Evolutionary conservation across 352 stramenopile genomes (phyloP).

Genomic region (Globisporangium perplexum): DNA sequence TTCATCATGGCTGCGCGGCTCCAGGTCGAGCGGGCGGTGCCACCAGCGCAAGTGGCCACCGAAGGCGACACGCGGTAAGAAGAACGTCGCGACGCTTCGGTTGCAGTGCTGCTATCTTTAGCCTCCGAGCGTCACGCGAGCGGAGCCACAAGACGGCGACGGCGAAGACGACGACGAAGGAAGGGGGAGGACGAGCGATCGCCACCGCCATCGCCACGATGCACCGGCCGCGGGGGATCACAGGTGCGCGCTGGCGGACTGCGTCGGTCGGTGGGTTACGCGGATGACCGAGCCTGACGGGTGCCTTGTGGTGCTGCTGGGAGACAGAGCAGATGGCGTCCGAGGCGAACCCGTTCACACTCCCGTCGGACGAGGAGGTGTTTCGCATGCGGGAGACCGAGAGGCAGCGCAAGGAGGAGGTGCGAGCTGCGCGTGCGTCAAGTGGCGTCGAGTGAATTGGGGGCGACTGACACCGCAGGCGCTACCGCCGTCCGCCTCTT

Average conservation of each 20-base stretch:
- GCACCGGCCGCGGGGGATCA: slow-evolving; percentile 11
- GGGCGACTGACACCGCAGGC: too few relatives aligned
- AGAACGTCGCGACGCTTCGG: too few relatives aligned
- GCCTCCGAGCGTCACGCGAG: too few relatives aligned
- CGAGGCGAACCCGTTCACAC: slow-evolving; percentile 87
- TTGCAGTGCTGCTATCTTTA: too few relatives aligned
- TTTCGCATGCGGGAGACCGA: slow-evolving; percentile 92
- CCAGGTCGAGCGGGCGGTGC: not conserved
- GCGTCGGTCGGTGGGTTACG: not conserved
- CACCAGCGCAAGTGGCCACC: too few relatives aligned
- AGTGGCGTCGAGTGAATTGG: too few relatives aligned
- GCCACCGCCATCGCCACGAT: slow-evolving; percentile 12
- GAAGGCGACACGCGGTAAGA: too few relatives aligned
- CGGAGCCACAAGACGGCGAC: not conserved
- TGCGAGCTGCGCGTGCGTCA: too few relatives aligned
- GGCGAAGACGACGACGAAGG: not conserved
- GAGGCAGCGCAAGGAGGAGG: slow-evolving; percentile 80
- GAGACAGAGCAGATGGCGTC: slow-evolving; percentile 28
- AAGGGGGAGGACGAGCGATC: not conserved
- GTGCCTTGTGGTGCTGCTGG: not conserved
- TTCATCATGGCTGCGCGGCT: slow-evolving; percentile 30
- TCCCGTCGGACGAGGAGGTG: slow-evolving; percentile 93
- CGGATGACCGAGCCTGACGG: not conserved
- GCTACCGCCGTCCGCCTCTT: too few relatives aligned
- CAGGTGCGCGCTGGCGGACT: slow-evolving; percentile 7